These are phyloP conservation scores for Cryptococcus sp. DNA, from an alignment of 1,284 basidiomycete genomes.

Conservation along the genomic window DNA sequence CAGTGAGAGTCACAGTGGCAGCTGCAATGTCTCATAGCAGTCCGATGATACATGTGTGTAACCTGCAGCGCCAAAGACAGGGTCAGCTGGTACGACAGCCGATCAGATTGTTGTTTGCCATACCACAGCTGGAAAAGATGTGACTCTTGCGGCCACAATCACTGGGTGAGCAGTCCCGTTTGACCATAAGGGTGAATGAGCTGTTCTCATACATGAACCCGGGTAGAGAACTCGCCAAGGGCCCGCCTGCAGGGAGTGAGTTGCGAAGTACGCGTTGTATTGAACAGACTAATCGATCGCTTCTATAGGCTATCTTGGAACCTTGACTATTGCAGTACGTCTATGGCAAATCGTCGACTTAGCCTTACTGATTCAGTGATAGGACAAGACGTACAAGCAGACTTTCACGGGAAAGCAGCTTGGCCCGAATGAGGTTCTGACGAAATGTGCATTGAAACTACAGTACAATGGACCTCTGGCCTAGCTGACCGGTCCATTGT, in stretches of 20 bases:
- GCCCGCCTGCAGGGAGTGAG: conserved; percentile 39
- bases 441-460: conserved; percentile 32
- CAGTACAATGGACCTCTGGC: background rate
- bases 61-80: conserved; percentile 3
- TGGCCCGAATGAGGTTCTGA: conserved; percentile 41
- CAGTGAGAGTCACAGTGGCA: no score
- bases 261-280: background rate
- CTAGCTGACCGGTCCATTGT: background rate
- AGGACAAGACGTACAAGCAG: conserved; percentile 39
- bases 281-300: background rate
- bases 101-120: conserved; percentile 21
- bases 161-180: conserved; percentile 28
- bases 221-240: conserved; percentile 37
- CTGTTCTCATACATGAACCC: background rate
- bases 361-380: background rate
- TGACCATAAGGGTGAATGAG: no score
- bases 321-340: conserved; percentile 37
- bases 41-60: background rate
- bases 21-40: no score
- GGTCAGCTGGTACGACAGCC: conserved; percentile 5
- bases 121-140: conserved; percentile 25
- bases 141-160: conserved; percentile 20
- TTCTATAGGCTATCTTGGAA: conserved; percentile 41
- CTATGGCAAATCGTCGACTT: background rate
- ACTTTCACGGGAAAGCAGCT: conserved; percentile 41